Evolutionary conservation across 441 rosid genomes (phyloP).

Genomic region (Mallotus repandus): DNA sequence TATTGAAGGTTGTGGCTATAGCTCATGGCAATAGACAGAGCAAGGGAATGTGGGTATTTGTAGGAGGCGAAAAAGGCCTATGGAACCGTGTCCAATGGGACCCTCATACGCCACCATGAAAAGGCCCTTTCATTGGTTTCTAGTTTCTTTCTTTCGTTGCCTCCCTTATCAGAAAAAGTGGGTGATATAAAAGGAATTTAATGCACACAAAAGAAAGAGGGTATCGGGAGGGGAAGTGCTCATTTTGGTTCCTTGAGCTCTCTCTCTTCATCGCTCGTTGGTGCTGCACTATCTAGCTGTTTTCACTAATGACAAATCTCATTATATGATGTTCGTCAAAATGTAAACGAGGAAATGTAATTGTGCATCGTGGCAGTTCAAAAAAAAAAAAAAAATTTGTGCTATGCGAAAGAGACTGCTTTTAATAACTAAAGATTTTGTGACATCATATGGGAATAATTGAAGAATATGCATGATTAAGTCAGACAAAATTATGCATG

Average conservation of each 20-base stretch:
- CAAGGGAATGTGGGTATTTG: slow-evolving; percentile 42
- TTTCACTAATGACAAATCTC: no score
- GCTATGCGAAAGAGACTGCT: not conserved
- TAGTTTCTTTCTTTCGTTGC: slow-evolving; percentile 22
- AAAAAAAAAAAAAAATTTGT: not conserved
- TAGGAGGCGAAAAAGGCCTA: slow-evolving; percentile 34
- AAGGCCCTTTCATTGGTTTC: slow-evolving; percentile 28
- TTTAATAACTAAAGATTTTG: not conserved
- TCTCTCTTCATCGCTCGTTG: no score
- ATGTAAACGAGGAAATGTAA: not conserved
- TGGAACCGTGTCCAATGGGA: slow-evolving; percentile 68
- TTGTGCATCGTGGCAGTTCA: not conserved
- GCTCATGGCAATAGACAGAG: slow-evolving; percentile 34
- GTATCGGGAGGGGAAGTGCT: not conserved
- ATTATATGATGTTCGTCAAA: not conserved
- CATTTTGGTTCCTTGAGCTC: no score
- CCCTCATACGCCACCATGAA: slow-evolving; percentile 52
- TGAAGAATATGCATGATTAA: not conserved
- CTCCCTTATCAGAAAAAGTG: slow-evolving; percentile 16
- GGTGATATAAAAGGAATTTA: not conserved
- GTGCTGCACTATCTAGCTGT: no score
- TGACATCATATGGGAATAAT: not conserved
- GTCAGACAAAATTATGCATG: not conserved
- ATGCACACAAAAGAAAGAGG: not conserved
- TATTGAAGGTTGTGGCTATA: not conserved